phyloP scores from a whole-genome alignment of 2,329 filamentous ascomycete genomes.

The Aureobasidium musti region DNA sequence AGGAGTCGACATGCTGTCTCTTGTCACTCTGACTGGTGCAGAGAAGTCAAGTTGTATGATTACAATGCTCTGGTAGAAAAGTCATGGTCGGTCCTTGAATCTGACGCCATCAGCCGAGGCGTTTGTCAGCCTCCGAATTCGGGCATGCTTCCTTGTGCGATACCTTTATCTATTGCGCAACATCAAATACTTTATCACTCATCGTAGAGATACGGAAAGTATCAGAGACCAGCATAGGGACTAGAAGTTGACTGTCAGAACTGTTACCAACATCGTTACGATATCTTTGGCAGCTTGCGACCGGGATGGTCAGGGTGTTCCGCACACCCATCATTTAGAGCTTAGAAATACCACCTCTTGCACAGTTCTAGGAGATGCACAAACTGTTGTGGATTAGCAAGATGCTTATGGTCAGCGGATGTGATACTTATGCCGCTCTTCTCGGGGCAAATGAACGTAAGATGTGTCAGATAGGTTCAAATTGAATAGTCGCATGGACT shows the following conservation, averaged over 20 bases:
- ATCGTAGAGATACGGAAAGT: neutral
- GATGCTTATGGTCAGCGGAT: neutral
- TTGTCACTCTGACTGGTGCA: neutral
- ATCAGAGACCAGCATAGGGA: neutral
- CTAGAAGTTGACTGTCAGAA: neutral
- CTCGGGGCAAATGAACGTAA: neutral
- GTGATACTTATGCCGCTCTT: neutral
- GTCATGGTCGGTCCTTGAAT: neutral
- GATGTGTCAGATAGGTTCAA: neutral
- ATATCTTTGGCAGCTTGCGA: neutral
- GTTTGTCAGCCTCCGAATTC: slow-evolving; percentile 25
- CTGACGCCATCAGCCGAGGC: slow-evolving; percentile 16
- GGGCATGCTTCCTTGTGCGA: neutral
- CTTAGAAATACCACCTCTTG: no score
- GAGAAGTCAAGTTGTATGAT: neutral
- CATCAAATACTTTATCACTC: neutral
- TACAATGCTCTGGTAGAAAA: slow-evolving; percentile 17
- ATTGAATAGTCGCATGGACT: neutral
- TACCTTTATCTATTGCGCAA: neutral
- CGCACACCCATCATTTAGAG: neutral
- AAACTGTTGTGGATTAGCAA: neutral
- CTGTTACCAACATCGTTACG: no score
- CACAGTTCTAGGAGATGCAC: neutral
- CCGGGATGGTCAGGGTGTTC: neutral
- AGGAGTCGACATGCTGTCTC: slow-evolving; percentile 14